Evolutionary conservation across 169 alveolate genomes (phyloP).

Genomic region (Plasmodium malariae): DNA sequence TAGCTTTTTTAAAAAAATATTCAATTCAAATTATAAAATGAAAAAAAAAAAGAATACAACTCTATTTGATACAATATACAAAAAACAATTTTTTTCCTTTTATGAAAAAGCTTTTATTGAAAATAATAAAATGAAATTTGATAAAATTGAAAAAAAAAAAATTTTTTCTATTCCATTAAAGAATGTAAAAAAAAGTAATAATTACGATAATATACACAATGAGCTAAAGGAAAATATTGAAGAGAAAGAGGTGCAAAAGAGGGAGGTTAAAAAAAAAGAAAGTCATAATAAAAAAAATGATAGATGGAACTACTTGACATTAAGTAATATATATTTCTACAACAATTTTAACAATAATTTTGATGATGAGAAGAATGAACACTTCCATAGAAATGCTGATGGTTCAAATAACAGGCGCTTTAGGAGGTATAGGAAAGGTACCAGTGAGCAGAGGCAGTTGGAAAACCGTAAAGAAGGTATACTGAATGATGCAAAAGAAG

Average conservation of each 20-base stretch:
- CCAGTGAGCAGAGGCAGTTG: too few relatives aligned
- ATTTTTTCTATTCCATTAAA: slow-evolving; percentile 11
- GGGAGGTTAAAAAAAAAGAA: neutral
- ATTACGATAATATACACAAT: neutral
- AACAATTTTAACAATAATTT: slow-evolving; percentile 34
- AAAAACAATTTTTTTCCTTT: slow-evolving; percentile 61
- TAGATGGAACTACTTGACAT: slow-evolving; percentile 19
- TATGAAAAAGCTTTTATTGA: slow-evolving; percentile 48
- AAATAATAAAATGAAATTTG: slow-evolving; percentile 44
- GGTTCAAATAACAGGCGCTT: neutral
- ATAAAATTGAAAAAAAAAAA: slow-evolving; percentile 57
- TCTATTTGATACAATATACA: slow-evolving; percentile 35
- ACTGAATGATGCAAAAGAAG: too few relatives aligned
- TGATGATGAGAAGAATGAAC: slow-evolving; percentile 18
- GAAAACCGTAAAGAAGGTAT: too few relatives aligned
- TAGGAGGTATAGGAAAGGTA: too few relatives aligned
- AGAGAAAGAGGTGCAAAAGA: neutral
- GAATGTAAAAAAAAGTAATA: neutral
- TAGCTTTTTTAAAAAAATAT: slow-evolving; percentile 49
- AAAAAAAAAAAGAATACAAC: slow-evolving; percentile 30
- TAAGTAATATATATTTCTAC: slow-evolving; percentile 42
- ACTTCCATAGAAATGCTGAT: neutral
- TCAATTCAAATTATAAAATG: slow-evolving; percentile 30
- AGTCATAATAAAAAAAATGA: neutral
- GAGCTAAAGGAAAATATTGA: slow-evolving; percentile 8